Evolutionary conservation across 345 rosid species (phyloP).

Genomic region (Ricinus communis): DNA sequence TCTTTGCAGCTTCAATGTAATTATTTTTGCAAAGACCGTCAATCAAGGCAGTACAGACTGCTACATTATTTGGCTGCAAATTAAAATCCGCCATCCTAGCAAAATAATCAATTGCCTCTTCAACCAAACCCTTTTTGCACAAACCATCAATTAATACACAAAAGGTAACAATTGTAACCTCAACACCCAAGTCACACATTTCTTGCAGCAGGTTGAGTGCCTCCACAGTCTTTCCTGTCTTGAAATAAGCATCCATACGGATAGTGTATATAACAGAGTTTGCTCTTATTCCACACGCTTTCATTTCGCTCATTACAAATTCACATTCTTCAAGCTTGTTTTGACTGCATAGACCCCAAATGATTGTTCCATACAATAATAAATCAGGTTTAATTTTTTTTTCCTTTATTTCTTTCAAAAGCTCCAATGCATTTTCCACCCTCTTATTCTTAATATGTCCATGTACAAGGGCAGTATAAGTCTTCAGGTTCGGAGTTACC

Average conservation of each 20-base stretch:
- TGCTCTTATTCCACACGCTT: slow-evolving; percentile 41
- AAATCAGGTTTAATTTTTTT: slow-evolving; percentile 53
- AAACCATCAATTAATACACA: slow-evolving; percentile 72
- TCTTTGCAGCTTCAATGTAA: slow-evolving; percentile 49
- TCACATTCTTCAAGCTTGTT: slow-evolving; percentile 52
- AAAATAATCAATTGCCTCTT: slow-evolving; percentile 56
- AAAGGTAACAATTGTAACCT: slow-evolving; percentile 64
- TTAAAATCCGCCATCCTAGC: slow-evolving; percentile 41
- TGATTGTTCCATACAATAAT: slow-evolving; percentile 57
- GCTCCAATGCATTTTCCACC: slow-evolving; percentile 47
- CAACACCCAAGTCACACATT: slow-evolving; percentile 43
- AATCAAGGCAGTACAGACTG: slow-evolving; percentile 61
- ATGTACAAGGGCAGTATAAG: slow-evolving; percentile 56
- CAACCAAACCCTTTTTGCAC: slow-evolving; percentile 58
- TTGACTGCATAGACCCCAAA: slow-evolving; percentile 56
- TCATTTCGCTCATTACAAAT: slow-evolving; percentile 50
- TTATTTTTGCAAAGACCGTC: slow-evolving; percentile 73
- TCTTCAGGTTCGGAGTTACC: slow-evolving; percentile 49
- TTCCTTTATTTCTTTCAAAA: slow-evolving; percentile 48
- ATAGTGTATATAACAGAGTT: slow-evolving; percentile 56
- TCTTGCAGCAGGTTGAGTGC: slow-evolving; percentile 51
- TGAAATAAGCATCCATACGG: slow-evolving; percentile 62
- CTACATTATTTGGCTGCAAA: slow-evolving; percentile 60
- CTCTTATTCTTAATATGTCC: slow-evolving; percentile 56
- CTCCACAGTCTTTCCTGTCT: slow-evolving; percentile 44